These are phyloP conservation scores for Wilhelminamyces savonicus DNA, from an alignment of 805 yeast genomes.

Conservation along the genomic window DNA sequence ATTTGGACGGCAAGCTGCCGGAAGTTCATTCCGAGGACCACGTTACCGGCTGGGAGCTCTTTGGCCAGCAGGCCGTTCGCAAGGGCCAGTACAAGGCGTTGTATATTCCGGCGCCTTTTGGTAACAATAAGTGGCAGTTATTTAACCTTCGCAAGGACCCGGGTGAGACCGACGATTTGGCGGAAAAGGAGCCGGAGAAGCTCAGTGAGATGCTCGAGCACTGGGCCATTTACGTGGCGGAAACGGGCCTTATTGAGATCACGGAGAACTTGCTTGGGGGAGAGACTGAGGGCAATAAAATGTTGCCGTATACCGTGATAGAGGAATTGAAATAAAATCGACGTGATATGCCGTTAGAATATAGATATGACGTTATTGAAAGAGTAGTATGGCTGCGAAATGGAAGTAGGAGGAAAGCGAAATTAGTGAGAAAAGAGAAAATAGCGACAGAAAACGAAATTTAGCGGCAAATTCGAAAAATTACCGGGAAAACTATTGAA, in stretches of 20 bases:
- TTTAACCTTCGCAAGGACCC: slow-evolving; percentile 39
- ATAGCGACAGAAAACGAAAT: no score
- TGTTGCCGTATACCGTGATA: background rate
- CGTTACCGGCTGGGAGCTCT: slow-evolving; percentile 52
- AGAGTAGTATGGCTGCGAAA: no score
- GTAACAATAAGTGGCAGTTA: slow-evolving; percentile 37
- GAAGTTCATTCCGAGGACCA: slow-evolving; percentile 35
- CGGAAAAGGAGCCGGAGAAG: slow-evolving; percentile 26
- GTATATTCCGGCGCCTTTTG: slow-evolving; percentile 44
- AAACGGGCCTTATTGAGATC: slow-evolving; percentile 40
- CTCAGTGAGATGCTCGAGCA: slow-evolving; percentile 37
- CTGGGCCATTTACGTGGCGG: slow-evolving; percentile 49
- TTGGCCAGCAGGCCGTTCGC: slow-evolving; percentile 51
- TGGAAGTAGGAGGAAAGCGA: no score
- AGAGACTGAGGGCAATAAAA: background rate
- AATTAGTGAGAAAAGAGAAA: no score
- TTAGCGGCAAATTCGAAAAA: no score
- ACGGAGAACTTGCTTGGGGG: slow-evolving; percentile 9
- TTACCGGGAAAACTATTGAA: no score
- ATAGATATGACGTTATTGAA: no score
- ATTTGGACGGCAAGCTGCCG: slow-evolving; percentile 20
- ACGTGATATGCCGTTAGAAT: no score
- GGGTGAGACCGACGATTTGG: slow-evolving; percentile 47
- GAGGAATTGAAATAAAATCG: no score
- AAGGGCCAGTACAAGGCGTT: slow-evolving; percentile 44